A percentile compares a stretch with the other conserved stretches of the same genome.
Evolutionary conservation across 257 asterid genomes (phyloP).

Genomic region (Solanum arcanum): DNA sequence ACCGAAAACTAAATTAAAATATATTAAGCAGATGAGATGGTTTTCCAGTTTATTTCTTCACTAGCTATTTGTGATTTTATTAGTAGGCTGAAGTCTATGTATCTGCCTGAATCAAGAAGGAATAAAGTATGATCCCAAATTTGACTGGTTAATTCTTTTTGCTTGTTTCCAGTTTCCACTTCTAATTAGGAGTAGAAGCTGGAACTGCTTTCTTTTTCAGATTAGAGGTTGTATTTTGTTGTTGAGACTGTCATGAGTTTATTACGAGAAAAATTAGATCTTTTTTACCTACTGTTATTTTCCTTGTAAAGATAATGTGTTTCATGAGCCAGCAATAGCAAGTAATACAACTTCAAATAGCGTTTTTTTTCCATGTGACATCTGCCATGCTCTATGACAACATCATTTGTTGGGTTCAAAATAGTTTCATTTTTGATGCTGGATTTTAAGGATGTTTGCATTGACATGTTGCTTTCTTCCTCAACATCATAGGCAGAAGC

Average conservation of each 20-base stretch:
- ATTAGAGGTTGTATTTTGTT: not conserved
- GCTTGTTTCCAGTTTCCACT: not conserved
- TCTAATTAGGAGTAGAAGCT: not conserved
- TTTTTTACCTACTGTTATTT: not conserved
- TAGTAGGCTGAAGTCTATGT: not conserved
- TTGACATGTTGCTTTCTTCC: not conserved
- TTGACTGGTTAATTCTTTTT: not conserved
- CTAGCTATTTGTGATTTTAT: not conserved
- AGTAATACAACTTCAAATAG: not conserved
- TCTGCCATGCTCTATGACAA: not conserved
- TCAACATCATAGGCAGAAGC: constrained; percentile 49
- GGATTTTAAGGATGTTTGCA: not conserved
- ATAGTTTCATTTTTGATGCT: not conserved
- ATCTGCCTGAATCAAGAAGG: not conserved
- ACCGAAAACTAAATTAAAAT: not conserved
- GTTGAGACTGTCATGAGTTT: not conserved
- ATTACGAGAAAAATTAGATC: not conserved
- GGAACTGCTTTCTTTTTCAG: not conserved
- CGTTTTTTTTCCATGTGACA: not conserved
- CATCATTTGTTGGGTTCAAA: not conserved
- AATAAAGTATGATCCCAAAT: not conserved
- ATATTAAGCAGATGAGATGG: not conserved
- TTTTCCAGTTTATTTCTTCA: not conserved
- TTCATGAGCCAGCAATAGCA: not conserved
- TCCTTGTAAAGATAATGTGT: not conserved